Evolutionary conservation across 805 yeast genomes (phyloP), one percentile per base, ranked within the genome.

Genomic region (Sugiyamaella boreocaroliniensis): DNA sequence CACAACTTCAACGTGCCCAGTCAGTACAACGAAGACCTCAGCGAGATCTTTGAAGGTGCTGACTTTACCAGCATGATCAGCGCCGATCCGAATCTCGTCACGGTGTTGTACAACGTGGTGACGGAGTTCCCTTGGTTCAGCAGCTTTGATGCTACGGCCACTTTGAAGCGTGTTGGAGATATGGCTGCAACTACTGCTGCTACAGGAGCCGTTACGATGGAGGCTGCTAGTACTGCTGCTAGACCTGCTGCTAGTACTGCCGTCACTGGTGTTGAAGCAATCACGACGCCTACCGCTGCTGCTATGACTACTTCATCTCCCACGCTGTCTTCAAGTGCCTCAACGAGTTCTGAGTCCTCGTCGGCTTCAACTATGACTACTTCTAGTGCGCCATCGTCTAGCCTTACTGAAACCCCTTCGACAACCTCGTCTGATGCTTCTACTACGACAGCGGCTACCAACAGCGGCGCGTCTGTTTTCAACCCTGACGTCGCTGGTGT

Each of bases 111-210:
- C 48, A 34, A 48, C 18, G 41, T 55, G 26, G 49, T 50, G 42
- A 55, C 56, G 8, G 52, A 52, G 29, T 43, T 55, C 45, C 58
- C 58, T 14, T 55, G 58, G 58, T 55, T 49, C 40, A 22, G 47
- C 32, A 22, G 40, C n/a, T 50, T 34, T 47, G 29, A 26, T 14
- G 55, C 53, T 15, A 48, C 53, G 2, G 54, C 53, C 8, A 32
- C 37, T 9, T 4, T 32, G 12, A 32, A 32, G 37, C 37, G 37
- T 11, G n/a, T 32, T 32, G 37, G 37, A 2, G 37, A 32, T 14
- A 11, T 32, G 12, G 37, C 37, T 32, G 37, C 37, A 10, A 32
- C 37, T 32, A 32, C 37, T 4, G 37, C 37, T 32, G 37, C 37
- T 11, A 4, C 37, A 2, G 37, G 37, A 32, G 37, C 10, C 11